A percentile compares a stretch with the other conserved stretches of the same genome.
These are phyloP conservation scores for Monilinia fructicola DNA, from an alignment of 2,329 filamentous ascomycete genomes.

Conservation along the genomic window DNA sequence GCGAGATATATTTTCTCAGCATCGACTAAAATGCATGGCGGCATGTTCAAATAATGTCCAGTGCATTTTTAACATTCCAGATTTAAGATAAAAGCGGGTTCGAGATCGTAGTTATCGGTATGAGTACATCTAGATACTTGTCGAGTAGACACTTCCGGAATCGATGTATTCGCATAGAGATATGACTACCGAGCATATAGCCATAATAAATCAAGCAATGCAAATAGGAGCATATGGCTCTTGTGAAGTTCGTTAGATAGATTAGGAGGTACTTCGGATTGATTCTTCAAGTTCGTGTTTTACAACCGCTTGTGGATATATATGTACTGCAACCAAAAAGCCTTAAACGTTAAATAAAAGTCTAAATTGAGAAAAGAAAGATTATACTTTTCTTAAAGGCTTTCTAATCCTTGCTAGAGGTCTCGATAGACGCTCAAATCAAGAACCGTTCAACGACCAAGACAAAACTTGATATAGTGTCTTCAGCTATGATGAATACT, in stretches of 20 bases:
- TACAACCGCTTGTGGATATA: background rate
- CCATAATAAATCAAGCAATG: background rate
- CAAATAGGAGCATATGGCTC: background rate
- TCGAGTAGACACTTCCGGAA: conserved; percentile 2
- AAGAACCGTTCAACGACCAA: conserved; percentile 4
- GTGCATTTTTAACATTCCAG: conserved; percentile 10
- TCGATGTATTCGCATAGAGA: background rate
- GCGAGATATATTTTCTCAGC: background rate
- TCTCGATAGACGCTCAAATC: conserved; percentile 6
- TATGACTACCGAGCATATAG: background rate
- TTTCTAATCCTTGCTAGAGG: no score
- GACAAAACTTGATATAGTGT: background rate
- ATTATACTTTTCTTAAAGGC: background rate
- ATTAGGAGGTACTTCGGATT: background rate
- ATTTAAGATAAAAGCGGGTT: conserved; percentile 15
- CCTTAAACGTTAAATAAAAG: background rate
- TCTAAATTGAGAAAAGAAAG: background rate
- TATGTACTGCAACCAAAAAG: background rate
- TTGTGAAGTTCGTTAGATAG: background rate
- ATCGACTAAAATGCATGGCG: conserved; percentile 13
- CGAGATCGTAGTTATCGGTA: conserved; percentile 13
- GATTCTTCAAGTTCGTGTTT: background rate
- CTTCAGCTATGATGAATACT: conserved; percentile 11
- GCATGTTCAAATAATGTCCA: conserved; percentile 20
- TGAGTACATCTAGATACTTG: background rate